Evolutionary conservation across 2,329 filamentous ascomycete genomes (phyloP).

Genomic region (Alternaria metachromatica): DNA sequence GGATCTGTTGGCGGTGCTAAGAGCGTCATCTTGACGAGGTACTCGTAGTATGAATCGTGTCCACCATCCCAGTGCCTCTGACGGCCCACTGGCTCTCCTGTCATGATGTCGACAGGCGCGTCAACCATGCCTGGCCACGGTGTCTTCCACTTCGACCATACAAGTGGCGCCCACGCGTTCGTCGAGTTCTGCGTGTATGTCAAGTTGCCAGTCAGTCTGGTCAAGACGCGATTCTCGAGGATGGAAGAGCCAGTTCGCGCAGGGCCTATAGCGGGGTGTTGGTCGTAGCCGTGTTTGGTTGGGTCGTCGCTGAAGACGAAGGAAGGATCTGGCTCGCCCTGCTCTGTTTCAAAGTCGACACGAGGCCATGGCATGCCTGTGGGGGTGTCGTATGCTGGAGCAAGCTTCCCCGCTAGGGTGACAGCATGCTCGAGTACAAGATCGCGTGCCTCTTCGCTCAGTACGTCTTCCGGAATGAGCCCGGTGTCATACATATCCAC

Average conservation of each 20-base stretch:
- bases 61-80: slow-evolving; percentile 53
- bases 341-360: slow-evolving; percentile 50
- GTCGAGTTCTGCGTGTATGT: slow-evolving; percentile 53
- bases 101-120: slow-evolving; percentile 53
- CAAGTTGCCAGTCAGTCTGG: slow-evolving; percentile 48
- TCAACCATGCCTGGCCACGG: slow-evolving; percentile 52
- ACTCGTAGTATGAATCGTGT: slow-evolving; percentile 55
- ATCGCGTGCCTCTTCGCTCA: slow-evolving; percentile 40
- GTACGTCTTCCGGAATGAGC: slow-evolving; percentile 44
- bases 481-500: slow-evolving; percentile 52
- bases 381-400: slow-evolving; percentile 50
- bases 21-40: slow-evolving; percentile 51
- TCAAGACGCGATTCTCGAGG: slow-evolving; percentile 53
- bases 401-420: slow-evolving; percentile 46
- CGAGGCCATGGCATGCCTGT: slow-evolving; percentile 55
- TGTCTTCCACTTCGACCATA: slow-evolving; percentile 52
- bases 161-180: slow-evolving; percentile 53
- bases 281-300: slow-evolving; percentile 39
- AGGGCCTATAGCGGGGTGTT: slow-evolving; percentile 49
- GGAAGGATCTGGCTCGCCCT: slow-evolving; percentile 42
- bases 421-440: slow-evolving; percentile 48
- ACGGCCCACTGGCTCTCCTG: slow-evolving; percentile 48
- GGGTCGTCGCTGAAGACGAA: slow-evolving; percentile 37
- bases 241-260: slow-evolving; percentile 54
- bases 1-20: slow-evolving; percentile 47